These are phyloP conservation scores for Hanseniaspora lachancei DNA, from an alignment of 805 yeast species.

Conservation along the genomic window DNA sequence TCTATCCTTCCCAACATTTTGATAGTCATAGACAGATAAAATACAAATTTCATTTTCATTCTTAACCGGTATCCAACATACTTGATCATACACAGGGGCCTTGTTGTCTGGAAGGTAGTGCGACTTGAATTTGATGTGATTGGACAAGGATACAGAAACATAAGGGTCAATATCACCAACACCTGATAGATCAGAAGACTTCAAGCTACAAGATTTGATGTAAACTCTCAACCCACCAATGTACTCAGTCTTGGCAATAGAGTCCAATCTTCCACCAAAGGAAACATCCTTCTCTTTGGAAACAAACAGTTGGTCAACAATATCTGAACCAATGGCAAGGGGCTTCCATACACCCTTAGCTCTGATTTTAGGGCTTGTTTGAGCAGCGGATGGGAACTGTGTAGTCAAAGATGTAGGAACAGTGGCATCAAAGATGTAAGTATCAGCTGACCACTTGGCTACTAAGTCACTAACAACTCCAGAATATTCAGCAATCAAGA, in stretches of 20 bases:
- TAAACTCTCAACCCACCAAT: conserved; percentile 55
- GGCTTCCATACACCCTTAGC: conserved; percentile 60
- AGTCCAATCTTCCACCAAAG: conserved; percentile 22
- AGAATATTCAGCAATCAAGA: conserved; percentile 38
- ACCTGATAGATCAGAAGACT: conserved; percentile 43
- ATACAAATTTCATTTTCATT: conserved; percentile 48
- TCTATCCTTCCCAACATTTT: conserved; percentile 50
- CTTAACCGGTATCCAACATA: conserved; percentile 45
- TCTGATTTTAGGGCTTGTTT: conserved; percentile 16
- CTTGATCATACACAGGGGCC: conserved; percentile 49
- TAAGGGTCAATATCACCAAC: conserved; percentile 71
- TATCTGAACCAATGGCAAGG: conserved; percentile 40
- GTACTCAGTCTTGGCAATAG: conserved; percentile 29
- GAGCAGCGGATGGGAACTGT: conserved; percentile 1
- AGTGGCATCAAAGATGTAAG: neutral
- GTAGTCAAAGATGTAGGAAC: neutral
- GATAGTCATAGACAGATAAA: conserved; percentile 54
- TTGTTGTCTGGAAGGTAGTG: conserved; percentile 39
- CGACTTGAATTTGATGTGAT: conserved; percentile 45
- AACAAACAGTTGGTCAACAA: conserved; percentile 26
- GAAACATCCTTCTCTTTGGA: conserved; percentile 21
- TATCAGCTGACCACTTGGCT: conserved; percentile 6
- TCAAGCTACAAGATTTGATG: conserved; percentile 39
- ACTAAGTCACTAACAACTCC: conserved; percentile 10
- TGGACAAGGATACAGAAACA: conserved; percentile 45